phyloP scores from a whole-genome alignment of 2,329 filamentous ascomycete genomes.

The Metarhizium anisopliae region DNA sequence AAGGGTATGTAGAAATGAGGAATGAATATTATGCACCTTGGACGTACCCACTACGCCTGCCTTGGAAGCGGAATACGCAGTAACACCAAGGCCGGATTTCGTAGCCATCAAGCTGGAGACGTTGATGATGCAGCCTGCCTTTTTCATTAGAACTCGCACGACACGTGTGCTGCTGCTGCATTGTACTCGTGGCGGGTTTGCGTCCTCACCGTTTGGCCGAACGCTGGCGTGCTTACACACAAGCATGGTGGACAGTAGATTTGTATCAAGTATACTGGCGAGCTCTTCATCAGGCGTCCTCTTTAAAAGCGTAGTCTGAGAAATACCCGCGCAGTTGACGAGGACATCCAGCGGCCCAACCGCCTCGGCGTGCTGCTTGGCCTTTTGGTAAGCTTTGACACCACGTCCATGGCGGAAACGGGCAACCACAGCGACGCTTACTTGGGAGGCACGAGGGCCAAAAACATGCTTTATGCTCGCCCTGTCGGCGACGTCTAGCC shows the following conservation, averaged over 20 bases:
- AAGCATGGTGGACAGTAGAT: constrained; percentile 57
- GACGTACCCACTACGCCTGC: constrained; percentile 62
- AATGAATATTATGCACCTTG: neutral
- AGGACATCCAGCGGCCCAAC: constrained; percentile 46
- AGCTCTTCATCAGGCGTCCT: constrained; percentile 42
- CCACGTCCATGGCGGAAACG: neutral
- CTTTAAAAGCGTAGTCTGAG: constrained; percentile 56
- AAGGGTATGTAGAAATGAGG: constrained; percentile 5
- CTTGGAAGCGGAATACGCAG: constrained; percentile 71
- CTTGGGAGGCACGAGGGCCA: neutral
- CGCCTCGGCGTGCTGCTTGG: neutral
- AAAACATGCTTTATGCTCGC: constrained; percentile 23
- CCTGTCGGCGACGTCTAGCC: constrained; percentile 21
- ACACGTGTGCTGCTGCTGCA: neutral
- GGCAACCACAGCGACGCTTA: neutral
- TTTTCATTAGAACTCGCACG: neutral
- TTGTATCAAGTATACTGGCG: constrained; percentile 54
- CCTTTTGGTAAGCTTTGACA: too few species aligned
- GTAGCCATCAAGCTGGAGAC: constrained; percentile 66
- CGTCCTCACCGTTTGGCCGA: constrained; percentile 19
- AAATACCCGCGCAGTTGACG: constrained; percentile 71
- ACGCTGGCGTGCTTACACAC: constrained; percentile 43
- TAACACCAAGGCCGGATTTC: constrained; percentile 60
- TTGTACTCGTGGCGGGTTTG: neutral
- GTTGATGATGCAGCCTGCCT: constrained; percentile 65